Percentiles rank a stretch among this genome's conserved stretches.
Conservation (phyloP, 2,329 filamentous ascomycete species). For the Fusarium tanahbumbuense region DNA sequence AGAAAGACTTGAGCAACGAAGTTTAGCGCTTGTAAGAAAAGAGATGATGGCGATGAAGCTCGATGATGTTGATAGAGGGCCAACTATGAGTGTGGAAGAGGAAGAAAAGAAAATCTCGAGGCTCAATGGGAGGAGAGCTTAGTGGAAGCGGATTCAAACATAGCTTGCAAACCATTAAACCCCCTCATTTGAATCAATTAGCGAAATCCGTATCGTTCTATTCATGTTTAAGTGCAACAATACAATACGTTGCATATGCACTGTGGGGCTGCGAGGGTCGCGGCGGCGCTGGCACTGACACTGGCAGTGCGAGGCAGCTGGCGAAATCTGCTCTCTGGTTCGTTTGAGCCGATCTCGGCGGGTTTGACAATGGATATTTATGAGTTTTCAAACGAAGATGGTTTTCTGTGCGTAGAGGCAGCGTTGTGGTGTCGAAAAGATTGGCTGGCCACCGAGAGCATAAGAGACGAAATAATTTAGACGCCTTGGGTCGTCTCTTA, state of each 20-base stretch:
- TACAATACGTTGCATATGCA: not conserved
- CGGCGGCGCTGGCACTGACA: not conserved
- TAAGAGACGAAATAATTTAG: not conserved
- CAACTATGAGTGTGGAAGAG: not conserved
- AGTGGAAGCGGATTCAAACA: not conserved
- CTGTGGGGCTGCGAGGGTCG: conserved; percentile 3
- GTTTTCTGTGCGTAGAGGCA: not conserved
- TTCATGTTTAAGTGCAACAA: conserved; percentile 18
- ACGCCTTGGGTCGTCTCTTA: not conserved
- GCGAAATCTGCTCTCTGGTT: not conserved
- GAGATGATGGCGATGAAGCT: not conserved
- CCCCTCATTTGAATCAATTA: not conserved
- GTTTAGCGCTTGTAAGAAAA: not conserved
- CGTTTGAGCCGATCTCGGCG: not conserved
- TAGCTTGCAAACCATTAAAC: not conserved
- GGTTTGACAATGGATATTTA: no score
- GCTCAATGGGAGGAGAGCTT: not conserved
- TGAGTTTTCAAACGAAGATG: no score
- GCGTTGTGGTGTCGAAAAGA: not conserved
- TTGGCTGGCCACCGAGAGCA: not conserved
- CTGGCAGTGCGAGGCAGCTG: not conserved
- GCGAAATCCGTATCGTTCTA: conserved; percentile 18
- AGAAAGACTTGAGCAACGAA: not conserved
- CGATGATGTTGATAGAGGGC: conserved; percentile 1
- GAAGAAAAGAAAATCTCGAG: not conserved